phyloP scores from a whole-genome alignment of 2,329 filamentous ascomycete species.

The Elsinoe ampelina region DNA sequence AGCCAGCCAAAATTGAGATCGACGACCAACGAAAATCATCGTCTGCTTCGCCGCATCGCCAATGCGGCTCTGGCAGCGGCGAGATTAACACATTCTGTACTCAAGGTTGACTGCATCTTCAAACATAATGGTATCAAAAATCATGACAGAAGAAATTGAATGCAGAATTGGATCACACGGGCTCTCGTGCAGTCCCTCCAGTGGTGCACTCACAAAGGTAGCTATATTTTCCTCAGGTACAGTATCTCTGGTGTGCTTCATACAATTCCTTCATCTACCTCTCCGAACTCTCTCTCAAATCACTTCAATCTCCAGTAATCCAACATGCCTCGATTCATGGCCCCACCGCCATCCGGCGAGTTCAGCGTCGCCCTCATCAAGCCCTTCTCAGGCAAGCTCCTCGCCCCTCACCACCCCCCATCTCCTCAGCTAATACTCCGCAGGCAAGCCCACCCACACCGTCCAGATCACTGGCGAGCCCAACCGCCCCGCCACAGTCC shows the following conservation, averaged over 20 bases:
- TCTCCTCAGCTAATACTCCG: not conserved
- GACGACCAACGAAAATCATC: not conserved
- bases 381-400: conserved; percentile 26
- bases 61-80: conserved; percentile 1
- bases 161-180: not conserved
- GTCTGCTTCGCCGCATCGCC: not conserved
- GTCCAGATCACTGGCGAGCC: conserved; percentile 35
- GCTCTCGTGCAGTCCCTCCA: not conserved
- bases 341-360: conserved; percentile 30
- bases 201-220: not conserved
- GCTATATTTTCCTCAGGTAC: conserved; percentile 1
- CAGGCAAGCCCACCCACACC: conserved; percentile 26
- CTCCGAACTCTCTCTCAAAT: not conserved
- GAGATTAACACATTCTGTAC: not conserved
- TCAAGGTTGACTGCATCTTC: not conserved
- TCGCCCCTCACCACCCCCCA: conserved; percentile 6
- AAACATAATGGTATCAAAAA: not conserved
- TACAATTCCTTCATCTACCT: not conserved
- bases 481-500: conserved; percentile 31
- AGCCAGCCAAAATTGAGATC: conserved; percentile 6
- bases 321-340: conserved; percentile 27
- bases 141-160: not conserved
- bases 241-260: not conserved
- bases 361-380: conserved; percentile 26
- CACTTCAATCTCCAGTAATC: not conserved